phyloP scores from a whole-genome alignment of 768 basidiomycete genomes.

The Hortiboletus campestris region DNA sequence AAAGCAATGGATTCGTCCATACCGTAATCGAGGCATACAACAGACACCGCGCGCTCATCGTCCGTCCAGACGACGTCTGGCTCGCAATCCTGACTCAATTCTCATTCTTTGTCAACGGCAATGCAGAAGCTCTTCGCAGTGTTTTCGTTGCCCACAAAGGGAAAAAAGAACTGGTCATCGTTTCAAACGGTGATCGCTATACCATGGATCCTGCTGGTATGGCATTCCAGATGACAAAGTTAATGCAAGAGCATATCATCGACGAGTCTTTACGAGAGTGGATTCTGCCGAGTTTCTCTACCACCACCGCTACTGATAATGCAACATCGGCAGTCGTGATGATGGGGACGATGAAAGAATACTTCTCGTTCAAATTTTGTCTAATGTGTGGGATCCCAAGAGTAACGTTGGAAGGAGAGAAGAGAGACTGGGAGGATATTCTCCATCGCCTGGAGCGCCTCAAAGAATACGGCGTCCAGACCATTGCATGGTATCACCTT shows the following conservation, averaged over 20 bases:
- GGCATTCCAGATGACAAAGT: slow-evolving; percentile 5
- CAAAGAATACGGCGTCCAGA: slow-evolving; percentile 30
- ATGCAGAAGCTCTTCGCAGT: slow-evolving; percentile 28
- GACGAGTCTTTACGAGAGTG: slow-evolving; percentile 20
- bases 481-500: slow-evolving; percentile 23
- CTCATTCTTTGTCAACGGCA: slow-evolving; percentile 35
- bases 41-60: slow-evolving; percentile 30
- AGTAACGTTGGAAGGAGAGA: slow-evolving; percentile 14
- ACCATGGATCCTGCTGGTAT: slow-evolving; percentile 29
- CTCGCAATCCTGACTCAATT: slow-evolving; percentile 30
- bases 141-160: slow-evolving; percentile 21
- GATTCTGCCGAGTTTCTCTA: slow-evolving; percentile 28
- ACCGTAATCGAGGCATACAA: slow-evolving; percentile 29
- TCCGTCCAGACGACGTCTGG: slow-evolving; percentile 49
- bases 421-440: slow-evolving; percentile 33
- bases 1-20: slow-evolving; percentile 27
- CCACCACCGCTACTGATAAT: slow-evolving; percentile 36
- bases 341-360: slow-evolving; percentile 40
- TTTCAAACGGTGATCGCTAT: background rate
- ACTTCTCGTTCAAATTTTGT: slow-evolving; percentile 23
- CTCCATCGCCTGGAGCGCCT: slow-evolving; percentile 37
- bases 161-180: slow-evolving; percentile 21
- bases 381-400: background rate
- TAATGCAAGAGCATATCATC: slow-evolving; percentile 6
- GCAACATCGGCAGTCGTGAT: slow-evolving; percentile 34